Percentiles rank a stretch among this genome's conserved stretches.
phyloP scores from a whole-genome alignment of 495 filamentous ascomycete genomes.

The Xylaria longipes region DNA sequence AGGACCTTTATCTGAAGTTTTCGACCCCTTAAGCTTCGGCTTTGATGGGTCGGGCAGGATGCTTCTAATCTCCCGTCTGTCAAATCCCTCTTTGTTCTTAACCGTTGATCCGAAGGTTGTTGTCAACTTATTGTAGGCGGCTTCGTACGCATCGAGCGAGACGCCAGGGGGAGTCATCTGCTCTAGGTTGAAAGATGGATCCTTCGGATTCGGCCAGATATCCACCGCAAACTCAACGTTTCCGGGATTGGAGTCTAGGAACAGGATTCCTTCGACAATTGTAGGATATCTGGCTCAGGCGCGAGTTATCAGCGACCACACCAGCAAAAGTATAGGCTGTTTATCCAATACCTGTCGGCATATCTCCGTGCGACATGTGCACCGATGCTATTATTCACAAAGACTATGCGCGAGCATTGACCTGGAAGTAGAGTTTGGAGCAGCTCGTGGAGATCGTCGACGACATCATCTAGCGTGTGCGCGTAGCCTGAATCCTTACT shows the following conservation, averaged over 20 bases:
- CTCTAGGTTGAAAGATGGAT: constrained; percentile 30
- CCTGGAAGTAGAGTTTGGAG: background rate
- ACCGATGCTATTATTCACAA: background rate
- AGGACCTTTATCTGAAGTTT: constrained; percentile 45
- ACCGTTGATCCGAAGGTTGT: constrained; percentile 46
- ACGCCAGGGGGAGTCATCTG: constrained; percentile 29
- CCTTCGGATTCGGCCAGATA: constrained; percentile 35
- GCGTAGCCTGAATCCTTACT: background rate
- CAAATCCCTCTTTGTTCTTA: constrained; percentile 55
- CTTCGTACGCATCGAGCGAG: constrained; percentile 32
- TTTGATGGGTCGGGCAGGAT: constrained; percentile 46
- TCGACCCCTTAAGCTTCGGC: constrained; percentile 33
- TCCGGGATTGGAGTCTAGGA: constrained; percentile 12
- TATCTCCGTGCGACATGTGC: background rate
- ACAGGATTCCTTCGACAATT: constrained; percentile 26
- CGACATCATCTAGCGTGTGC: background rate
- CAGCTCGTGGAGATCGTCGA: background rate
- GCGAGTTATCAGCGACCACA: background rate
- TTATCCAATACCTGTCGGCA: background rate
- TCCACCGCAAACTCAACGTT: constrained; percentile 27
- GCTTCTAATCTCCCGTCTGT: constrained; percentile 46
- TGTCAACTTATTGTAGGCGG: constrained; percentile 29
- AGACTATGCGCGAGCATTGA: background rate
- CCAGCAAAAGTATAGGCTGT: background rate
- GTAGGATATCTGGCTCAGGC: constrained; percentile 26